Evolutionary conservation across 495 filamentous ascomycete genomes (phyloP), one percentile per base, ranked within the genome.

Genomic region (Xylaria intraflava): DNA sequence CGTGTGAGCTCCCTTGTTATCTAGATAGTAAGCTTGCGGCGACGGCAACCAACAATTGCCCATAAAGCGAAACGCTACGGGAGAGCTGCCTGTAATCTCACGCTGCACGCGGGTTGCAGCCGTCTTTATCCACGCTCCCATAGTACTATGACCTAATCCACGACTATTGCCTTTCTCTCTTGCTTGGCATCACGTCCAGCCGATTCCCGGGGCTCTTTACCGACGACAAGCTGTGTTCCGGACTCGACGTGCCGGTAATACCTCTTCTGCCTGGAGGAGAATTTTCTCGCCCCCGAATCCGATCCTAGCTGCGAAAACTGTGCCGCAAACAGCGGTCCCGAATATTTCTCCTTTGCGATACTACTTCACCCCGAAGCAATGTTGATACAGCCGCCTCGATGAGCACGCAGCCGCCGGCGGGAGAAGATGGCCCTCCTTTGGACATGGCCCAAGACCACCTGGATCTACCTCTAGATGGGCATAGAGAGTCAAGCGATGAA

Each of bases 341-440:
- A 38, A 24, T n/a, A 9, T 7, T 30, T 19, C 14, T 4, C 20
- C n/a, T 2, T 49, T 9, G 43, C 26, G 20, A 49, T 41, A 10
- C 35, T 14, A 17, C 20, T 16, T n/a, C 26, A n/a, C n/a, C 6
- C 20, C 27, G 59, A 59, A 68, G 59, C 70, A 58, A 76, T 76
- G 73, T 62, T 33, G 45, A 61, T 47, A 48, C 49, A 24, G 33
- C 56, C 61, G 47, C 55, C 62, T 66, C 69, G 62, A 81, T 81
- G 76, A 81, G 70, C 74, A 66, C 67, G 57, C 71, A 68, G 70
- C 64, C 65, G 57, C 51, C 60, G 62, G 75, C 72, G 62, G 72
- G 64, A 60, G 70, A 75, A 57, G 67, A 74, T 70, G 77, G 69
- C 60, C 69, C 58, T 58, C 65, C 54, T 58, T 57, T 61, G 49